A percentile compares a stretch with the other conserved stretches of the same genome.
These are phyloP conservation scores for Acacia concinna DNA, from an alignment of 331 rosid genomes.

Conservation along the genomic window DNA sequence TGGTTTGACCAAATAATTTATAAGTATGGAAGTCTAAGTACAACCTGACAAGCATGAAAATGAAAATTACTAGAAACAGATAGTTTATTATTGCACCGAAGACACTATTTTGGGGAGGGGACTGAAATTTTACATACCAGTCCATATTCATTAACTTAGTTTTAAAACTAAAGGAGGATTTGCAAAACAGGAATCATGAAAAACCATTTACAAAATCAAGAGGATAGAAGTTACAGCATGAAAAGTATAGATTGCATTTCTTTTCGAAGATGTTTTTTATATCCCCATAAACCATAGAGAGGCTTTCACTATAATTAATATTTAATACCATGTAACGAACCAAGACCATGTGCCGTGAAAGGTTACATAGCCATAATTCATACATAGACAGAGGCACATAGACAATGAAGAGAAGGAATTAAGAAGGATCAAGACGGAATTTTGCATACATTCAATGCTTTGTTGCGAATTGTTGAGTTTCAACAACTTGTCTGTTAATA, in stretches of 20 bases:
- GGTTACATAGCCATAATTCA: slow-evolving; percentile 11
- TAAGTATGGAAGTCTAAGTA: not conserved
- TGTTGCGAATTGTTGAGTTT: slow-evolving; percentile 93
- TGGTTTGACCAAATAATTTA: not conserved
- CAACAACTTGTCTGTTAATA: slow-evolving; percentile 69
- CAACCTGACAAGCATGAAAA: not conserved
- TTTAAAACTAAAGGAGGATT: not conserved
- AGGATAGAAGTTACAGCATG: slow-evolving; percentile 1
- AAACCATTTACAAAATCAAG: slow-evolving; percentile 4
- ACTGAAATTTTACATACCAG: not conserved
- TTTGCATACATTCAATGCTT: slow-evolving; percentile 93
- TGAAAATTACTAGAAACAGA: not conserved
- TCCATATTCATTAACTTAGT: not conserved
- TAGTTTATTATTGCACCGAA: not conserved
- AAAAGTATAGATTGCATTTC: not conserved
- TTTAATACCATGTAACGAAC: not conserved
- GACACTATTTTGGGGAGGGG: not conserved
- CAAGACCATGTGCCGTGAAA: not conserved
- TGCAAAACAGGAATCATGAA: not conserved
- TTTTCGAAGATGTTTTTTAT: not conserved
- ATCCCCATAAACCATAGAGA: not conserved
- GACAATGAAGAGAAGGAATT: not conserved
- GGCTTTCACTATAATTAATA: not conserved
- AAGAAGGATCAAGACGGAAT: not conserved
- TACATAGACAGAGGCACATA: not conserved